Percentiles rank a stretch among this genome's conserved stretches.
These are phyloP conservation scores for Pterocarpus macrocarpus DNA, from an alignment of 306 rosid genomes.

Conservation along the genomic window DNA sequence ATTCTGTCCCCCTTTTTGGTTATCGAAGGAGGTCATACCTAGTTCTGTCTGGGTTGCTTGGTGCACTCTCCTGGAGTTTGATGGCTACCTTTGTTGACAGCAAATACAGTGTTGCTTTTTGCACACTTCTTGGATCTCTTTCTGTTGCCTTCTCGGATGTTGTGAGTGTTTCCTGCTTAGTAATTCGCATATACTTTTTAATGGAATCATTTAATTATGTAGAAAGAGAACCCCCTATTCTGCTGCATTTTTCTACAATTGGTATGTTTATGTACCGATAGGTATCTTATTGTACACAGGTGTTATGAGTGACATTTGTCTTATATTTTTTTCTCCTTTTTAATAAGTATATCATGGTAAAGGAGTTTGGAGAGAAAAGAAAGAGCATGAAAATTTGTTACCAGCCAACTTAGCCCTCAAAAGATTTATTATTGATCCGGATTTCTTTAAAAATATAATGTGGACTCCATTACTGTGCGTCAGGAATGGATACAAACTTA, in stretches of 20 bases:
- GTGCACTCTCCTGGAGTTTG: conserved; percentile 94
- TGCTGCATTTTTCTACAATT: conserved; percentile 15
- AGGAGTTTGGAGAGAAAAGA: background rate
- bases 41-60: conserved; percentile 94
- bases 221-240: conserved; percentile 21
- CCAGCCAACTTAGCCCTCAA: background rate
- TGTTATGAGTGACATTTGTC: background rate
- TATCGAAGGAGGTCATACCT: conserved; percentile 96
- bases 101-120: conserved; percentile 86
- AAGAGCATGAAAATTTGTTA: background rate
- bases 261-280: background rate
- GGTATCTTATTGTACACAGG: background rate
- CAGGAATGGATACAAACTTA: conserved; percentile 9
- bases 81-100: conserved; percentile 86
- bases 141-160: conserved; percentile 99
- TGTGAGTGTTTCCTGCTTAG: conserved; percentile 65
- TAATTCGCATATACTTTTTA: conserved; percentile 17
- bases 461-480: conserved; percentile 24
- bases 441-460: background rate
- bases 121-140: conserved; percentile 94
- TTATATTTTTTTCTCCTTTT: no score
- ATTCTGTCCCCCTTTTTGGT: conserved; percentile 97
- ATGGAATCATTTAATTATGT: background rate
- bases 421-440: background rate
- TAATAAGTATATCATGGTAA: background rate